Evolutionary conservation across 768 basidiomycete species (phyloP).

Genomic region (Albatrellus ellisii): DNA sequence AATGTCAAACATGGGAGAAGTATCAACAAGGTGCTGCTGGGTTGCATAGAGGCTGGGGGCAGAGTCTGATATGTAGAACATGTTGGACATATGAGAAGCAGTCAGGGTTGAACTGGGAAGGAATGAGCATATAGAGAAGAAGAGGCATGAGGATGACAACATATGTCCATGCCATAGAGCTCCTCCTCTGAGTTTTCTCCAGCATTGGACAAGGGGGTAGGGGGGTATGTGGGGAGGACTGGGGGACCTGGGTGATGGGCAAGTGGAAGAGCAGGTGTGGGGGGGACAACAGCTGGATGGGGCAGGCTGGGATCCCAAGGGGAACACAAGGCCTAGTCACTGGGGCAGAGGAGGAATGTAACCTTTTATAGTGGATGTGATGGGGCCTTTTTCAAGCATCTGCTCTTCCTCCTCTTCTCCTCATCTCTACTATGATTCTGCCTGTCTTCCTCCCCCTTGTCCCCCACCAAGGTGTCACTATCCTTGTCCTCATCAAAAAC

Average conservation of each 20-base stretch:
- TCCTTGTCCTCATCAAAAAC: slow-evolving; percentile 14
- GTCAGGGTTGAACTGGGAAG: slow-evolving; percentile 81
- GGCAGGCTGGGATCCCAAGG: too few species aligned
- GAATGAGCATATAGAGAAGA: slow-evolving; percentile 8
- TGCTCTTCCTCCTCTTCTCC: slow-evolving; percentile 1
- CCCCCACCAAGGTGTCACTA: slow-evolving; percentile 9
- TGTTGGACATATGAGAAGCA: slow-evolving; percentile 90
- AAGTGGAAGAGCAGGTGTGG: background rate
- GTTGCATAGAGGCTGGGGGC: slow-evolving; percentile 63
- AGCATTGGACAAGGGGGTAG: slow-evolving; percentile 60
- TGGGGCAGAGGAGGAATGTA: too few species aligned
- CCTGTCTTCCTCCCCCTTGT: slow-evolving; percentile 11
- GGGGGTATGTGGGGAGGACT: slow-evolving; percentile 51
- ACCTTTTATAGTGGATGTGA: too few species aligned
- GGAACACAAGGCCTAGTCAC: too few species aligned
- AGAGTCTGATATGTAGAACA: slow-evolving; percentile 79
- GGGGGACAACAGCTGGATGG: background rate
- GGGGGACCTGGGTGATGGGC: slow-evolving; percentile 39
- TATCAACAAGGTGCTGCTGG: slow-evolving; percentile 69
- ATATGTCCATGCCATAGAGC: slow-evolving; percentile 90
- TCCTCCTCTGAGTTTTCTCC: slow-evolving; percentile 72
- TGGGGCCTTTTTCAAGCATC: too few species aligned
- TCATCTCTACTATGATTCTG: slow-evolving; percentile 7
- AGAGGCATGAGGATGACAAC: slow-evolving; percentile 23
- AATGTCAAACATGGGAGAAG: slow-evolving; percentile 44